Evolutionary conservation across 2,329 filamentous ascomycete species (phyloP).

Genomic region (Cladophialophora chaetospira): DNA sequence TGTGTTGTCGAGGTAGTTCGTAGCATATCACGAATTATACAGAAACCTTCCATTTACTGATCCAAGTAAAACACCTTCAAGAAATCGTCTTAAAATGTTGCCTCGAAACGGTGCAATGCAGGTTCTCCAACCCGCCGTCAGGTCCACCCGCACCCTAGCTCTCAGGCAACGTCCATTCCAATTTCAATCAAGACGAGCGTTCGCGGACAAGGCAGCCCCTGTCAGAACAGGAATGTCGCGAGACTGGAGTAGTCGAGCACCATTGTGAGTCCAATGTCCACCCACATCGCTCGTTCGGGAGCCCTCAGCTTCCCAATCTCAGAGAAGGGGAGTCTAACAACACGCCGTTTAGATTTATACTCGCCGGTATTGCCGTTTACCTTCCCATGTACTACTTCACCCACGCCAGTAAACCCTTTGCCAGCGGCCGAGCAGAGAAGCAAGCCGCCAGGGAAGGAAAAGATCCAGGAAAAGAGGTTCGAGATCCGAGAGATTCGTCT

Average conservation of each 20-base stretch:
- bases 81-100: not conserved
- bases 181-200: not conserved
- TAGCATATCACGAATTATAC: no score
- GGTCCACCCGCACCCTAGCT: no score
- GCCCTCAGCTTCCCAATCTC: no score
- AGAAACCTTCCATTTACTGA: no score
- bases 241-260: constrained; percentile 6
- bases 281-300: no score
- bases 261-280: constrained; percentile 20
- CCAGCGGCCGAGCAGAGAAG: constrained; percentile 13
- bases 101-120: no score
- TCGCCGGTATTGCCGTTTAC: not conserved
- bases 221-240: not conserved
- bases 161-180: no score
- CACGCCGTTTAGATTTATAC: not conserved
- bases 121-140: no score
- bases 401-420: constrained; percentile 19
- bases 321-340: no score
- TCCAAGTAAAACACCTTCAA: no score
- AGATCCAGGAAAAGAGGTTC: constrained; percentile 10
- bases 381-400: constrained; percentile 26
- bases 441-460: constrained; percentile 5
- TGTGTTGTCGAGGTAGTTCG: no score
- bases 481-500: constrained; percentile 25
- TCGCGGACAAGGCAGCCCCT: constrained; percentile 1